These are phyloP conservation scores for Puccinia hordei DNA, from an alignment of 1,284 basidiomycete species.

Conservation along the genomic window DNA sequence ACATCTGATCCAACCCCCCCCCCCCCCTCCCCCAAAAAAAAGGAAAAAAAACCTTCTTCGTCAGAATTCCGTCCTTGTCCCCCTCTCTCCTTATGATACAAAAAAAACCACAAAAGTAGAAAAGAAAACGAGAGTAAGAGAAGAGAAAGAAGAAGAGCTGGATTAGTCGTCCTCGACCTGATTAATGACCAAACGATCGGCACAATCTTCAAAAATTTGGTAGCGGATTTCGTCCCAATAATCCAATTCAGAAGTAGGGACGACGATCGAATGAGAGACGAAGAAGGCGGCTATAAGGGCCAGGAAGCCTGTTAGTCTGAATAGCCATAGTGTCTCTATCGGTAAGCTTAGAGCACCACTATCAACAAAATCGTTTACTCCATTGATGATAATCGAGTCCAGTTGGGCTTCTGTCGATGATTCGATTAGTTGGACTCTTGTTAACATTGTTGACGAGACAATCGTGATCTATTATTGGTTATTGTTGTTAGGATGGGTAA, in stretches of 20 bases:
- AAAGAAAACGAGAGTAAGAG: not conserved
- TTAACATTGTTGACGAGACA: constrained; percentile 18
- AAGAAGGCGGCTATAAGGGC: not conserved
- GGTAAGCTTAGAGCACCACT: not conserved
- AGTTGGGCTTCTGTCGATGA: not conserved
- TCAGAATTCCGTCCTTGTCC: no score
- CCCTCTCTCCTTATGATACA: no score
- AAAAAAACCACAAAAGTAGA: not conserved
- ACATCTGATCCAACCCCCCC: no score
- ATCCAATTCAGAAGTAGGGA: constrained; percentile 35
- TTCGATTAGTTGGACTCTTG: constrained; percentile 15
- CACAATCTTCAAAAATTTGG: constrained; percentile 30
- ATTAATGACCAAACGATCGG: not conserved
- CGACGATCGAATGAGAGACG: not conserved
- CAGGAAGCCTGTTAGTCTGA: not conserved
- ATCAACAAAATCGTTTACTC: not conserved
- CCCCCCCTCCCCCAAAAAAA: no score
- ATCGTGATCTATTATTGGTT: constrained; percentile 8
- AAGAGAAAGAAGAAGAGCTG: not conserved
- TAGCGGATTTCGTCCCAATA: constrained; percentile 41
- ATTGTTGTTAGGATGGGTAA: not conserved
- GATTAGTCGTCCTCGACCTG: not conserved
- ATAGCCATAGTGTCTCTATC: constrained; percentile 4
- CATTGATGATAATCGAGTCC: no score
- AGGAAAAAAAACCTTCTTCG: no score